Evolutionary conservation across 108 stramenopile genomes (phyloP), one percentile per base, ranked within the genome.

Genomic region (Fragilaria crotonensis): DNA sequence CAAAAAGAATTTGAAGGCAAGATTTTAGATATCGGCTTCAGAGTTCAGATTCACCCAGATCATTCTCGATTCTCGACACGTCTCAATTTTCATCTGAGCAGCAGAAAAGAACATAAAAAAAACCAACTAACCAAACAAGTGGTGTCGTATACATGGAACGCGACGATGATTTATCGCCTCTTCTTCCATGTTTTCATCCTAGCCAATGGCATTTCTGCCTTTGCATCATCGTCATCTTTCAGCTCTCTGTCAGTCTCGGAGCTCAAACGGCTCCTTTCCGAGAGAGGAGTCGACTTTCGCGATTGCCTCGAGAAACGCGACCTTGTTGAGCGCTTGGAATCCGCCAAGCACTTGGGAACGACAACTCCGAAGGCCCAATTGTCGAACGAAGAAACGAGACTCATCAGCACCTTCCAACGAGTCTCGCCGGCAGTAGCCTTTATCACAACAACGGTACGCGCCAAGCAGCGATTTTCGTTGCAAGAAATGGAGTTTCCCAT

Each of bases 281-380:
- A 83, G 52, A 76, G 85, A 21, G 79, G 81, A 3, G 68, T 87
- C 36, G 85, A 87, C 54, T 87, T 73, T 68, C 77, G 85, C 9
- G 85, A 87, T 60, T 87, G 85, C 48, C 53, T 83, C 31, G 81
- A 83, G 61, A 87, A 87, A 60, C 54, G 69, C 9, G 85, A 87
- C 46, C 65, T 87, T 48, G 64, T 87, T 19, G 81, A 73, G 25
- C 63, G 85, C 4, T 56, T 87, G 27, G 33, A 49, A 47, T 17
- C 49, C 25, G 59, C 68, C 22, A 14, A 54, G 18, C 25, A 54
- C 5, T 20, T 32, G 2, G 31, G 30, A 54, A 41, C 19, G 20
- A 21, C 47, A 14, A 14, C 46, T 2, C 2, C 27, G 20, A 26
- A 18, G 50, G 49, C 29, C 29, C 56, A 48, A 11, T 49, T 79